Base-by-base conservation (phyloP, 139 green algal genomes). In the Raphidocelis subcapitata region DNA sequence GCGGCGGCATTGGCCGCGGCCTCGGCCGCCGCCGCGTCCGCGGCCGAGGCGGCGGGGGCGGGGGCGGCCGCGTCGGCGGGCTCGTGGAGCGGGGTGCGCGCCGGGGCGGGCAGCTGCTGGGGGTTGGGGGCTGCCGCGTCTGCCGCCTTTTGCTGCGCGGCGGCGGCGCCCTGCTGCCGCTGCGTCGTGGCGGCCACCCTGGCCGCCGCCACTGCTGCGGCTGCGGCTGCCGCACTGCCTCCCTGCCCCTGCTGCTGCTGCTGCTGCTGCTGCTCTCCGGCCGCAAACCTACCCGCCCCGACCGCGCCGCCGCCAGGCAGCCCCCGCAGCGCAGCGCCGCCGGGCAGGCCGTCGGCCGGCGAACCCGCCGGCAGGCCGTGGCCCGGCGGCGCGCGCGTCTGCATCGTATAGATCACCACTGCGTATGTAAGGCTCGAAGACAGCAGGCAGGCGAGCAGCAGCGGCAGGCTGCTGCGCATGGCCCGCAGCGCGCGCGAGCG, bases 401-500 rank as follows among this genome's bases (percentile, higher is more conserved):
- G 41, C 41, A 49, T 8, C 8, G 21, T 54, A 21, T 67, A 57
- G 29, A 49, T 67, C 5, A 67, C 21, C 4, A 74, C 28, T 21
- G 65, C 2, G 37, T 75, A 75, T 3, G 69, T 75, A 16, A 47
- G 29, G 37, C 60, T 60, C 3, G 69, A 75, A 14, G 69, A 75
- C 28, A 75, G 37, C 14, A 75, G 26, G 24, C 55, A 46, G 12
- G 41, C 69, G 31, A 75, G 33, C 18, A 75, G 31, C 26, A 75
- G 35, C 3, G 69, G 69, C 35, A 67, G 4, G 26, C 47, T 18
- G n/a, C 15, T 61, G 28, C 36, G 56, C 37, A 67, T 12, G 41
- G 41, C 41, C 8, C 41, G 41, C 41, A 49, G 8, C 8, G 41
- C 41, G 8, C 12, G 8, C 8, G 41, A 49, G 8, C 41, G 41